These are phyloP conservation scores for Lodderomyces elongisporus DNA, from an alignment of 1,139 yeast species.

Conservation along the genomic window DNA sequence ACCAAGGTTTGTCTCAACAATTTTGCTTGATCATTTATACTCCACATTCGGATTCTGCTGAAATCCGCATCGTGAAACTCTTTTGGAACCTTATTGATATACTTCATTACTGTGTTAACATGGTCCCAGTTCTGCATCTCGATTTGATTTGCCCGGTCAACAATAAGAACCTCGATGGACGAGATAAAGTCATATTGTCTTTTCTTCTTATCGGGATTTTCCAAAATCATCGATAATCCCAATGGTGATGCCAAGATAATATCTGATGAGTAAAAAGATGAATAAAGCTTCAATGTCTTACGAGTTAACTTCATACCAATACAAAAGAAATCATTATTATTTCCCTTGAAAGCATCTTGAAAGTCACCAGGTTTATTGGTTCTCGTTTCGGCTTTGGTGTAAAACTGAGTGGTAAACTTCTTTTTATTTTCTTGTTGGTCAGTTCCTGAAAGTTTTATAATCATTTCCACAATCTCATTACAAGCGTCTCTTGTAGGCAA, in stretches of 20 bases:
- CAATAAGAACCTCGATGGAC: slow-evolving; percentile 74
- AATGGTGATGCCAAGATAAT: slow-evolving; percentile 87
- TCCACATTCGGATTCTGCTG: slow-evolving; percentile 89
- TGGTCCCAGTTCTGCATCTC: slow-evolving; percentile 96
- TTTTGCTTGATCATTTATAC: slow-evolving; percentile 76
- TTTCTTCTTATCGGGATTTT: slow-evolving; percentile 56
- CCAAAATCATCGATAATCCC: slow-evolving; percentile 78
- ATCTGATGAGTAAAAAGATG: slow-evolving; percentile 83
- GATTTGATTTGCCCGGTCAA: slow-evolving; percentile 82
- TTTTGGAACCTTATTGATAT: slow-evolving; percentile 71
- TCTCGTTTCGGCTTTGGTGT: slow-evolving; percentile 48
- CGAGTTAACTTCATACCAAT: slow-evolving; percentile 86
- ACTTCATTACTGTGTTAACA: slow-evolving; percentile 62
- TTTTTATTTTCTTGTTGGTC: slow-evolving; percentile 78
- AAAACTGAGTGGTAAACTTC: slow-evolving; percentile 69
- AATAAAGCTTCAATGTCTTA: slow-evolving; percentile 75
- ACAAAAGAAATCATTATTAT: slow-evolving; percentile 87
- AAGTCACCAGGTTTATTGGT: slow-evolving; percentile 79
- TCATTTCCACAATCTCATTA: slow-evolving; percentile 57
- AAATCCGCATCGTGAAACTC: slow-evolving; percentile 83
- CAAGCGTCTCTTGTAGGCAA: slow-evolving; percentile 84
- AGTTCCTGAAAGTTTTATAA: slow-evolving; percentile 61
- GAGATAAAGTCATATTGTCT: slow-evolving; percentile 70
- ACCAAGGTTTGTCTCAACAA: slow-evolving; percentile 73
- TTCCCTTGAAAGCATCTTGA: slow-evolving; percentile 75